Conservation (phyloP, 345 rosid species). For the Linum trigynum region DNA sequence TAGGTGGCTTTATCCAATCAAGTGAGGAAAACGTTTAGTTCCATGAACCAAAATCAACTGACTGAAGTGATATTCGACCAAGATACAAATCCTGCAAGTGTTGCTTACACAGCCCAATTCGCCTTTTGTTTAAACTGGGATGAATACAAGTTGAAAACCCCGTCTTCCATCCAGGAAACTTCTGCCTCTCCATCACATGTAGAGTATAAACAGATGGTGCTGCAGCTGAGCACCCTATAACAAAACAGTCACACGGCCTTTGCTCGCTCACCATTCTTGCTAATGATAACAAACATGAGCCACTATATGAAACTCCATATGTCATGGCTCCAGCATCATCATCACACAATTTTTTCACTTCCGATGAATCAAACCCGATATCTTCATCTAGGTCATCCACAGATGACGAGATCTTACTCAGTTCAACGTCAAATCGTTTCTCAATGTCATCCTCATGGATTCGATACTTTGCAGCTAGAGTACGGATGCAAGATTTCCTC, state of each 20-base stretch:
- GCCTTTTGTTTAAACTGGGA: slow-evolving; percentile 72
- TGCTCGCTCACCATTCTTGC: slow-evolving; percentile 62
- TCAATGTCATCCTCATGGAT: slow-evolving; percentile 62
- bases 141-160: slow-evolving; percentile 76
- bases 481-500: slow-evolving; percentile 74
- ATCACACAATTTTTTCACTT: slow-evolving; percentile 19
- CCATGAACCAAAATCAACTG: slow-evolving; percentile 73
- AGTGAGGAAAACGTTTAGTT: slow-evolving; percentile 15
- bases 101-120: slow-evolving; percentile 65
- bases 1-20: too few relatives aligned
- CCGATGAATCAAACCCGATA: slow-evolving; percentile 26
- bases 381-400: slow-evolving; percentile 47
- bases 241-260: slow-evolving; percentile 72
- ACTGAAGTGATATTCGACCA: slow-evolving; percentile 75
- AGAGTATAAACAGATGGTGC: slow-evolving; percentile 70
- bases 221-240: slow-evolving; percentile 51
- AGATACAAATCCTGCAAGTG: slow-evolving; percentile 60
- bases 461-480: slow-evolving; percentile 72
- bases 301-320: slow-evolving; percentile 58
- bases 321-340: slow-evolving; percentile 50
- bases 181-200: slow-evolving; percentile 89
- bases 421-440: slow-evolving; percentile 55
- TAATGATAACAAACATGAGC: slow-evolving; percentile 57
- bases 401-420: slow-evolving; percentile 42
- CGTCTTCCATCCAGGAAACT: slow-evolving; percentile 84